Conservation (phyloP, 2,329 filamentous ascomycete species). For the Fusarium sp. region DNA sequence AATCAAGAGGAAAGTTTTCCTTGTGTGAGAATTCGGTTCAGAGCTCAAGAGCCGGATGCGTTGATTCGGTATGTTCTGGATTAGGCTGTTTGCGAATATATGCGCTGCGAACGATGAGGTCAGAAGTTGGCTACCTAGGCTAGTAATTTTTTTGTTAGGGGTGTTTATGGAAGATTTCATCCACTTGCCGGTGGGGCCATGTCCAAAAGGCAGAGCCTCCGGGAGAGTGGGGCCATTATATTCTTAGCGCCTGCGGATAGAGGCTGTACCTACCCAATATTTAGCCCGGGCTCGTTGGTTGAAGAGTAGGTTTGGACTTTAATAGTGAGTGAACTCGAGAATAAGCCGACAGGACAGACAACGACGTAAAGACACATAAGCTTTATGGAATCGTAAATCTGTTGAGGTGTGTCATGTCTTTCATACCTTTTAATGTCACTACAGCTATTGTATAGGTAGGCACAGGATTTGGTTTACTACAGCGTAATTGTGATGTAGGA, state of each 20-base stretch:
- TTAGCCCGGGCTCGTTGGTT: too few species aligned
- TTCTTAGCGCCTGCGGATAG: slow-evolving; percentile 1
- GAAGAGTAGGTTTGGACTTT: not conserved
- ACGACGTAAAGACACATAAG: not conserved
- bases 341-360: not conserved
- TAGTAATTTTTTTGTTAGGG: not conserved
- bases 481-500: slow-evolving; percentile 6
- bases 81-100: slow-evolving; percentile 3
- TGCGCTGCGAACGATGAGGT: slow-evolving; percentile 29
- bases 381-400: not conserved
- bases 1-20: not conserved
- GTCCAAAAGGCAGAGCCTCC: slow-evolving; percentile 10
- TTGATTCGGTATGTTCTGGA: not conserved
- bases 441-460: not conserved
- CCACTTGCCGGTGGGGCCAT: slow-evolving; percentile 27
- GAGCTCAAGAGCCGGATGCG: not conserved
- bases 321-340: not conserved
- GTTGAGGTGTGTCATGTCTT: not conserved
- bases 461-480: not conserved
- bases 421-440: not conserved
- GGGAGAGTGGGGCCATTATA: not conserved
- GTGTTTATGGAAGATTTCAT: slow-evolving; percentile 1
- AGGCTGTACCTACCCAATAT: not conserved
- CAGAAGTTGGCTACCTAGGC: slow-evolving; percentile 20
- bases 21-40: not conserved